Evolutionary conservation across 495 filamentous ascomycete species (phyloP).

Genomic region (Penicillium pulvis): DNA sequence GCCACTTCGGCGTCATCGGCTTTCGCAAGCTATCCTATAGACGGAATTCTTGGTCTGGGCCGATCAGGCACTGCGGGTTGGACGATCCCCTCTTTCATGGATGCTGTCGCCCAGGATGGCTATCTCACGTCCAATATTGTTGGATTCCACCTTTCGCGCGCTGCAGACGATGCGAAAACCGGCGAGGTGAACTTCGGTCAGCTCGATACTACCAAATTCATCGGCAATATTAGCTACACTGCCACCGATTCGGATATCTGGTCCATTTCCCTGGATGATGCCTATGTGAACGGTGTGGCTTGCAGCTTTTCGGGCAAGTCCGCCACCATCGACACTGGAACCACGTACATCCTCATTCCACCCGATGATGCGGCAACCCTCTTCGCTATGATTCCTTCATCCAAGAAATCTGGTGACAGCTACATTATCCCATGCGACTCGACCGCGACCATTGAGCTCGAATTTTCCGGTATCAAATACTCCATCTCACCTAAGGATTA

Average conservation of each 20-base stretch:
- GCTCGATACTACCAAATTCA: slow-evolving; percentile 64
- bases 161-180: slow-evolving; percentile 62
- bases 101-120: slow-evolving; percentile 56
- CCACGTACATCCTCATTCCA: slow-evolving; percentile 72
- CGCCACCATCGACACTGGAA: slow-evolving; percentile 81
- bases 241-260: slow-evolving; percentile 53
- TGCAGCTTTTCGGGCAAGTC: slow-evolving; percentile 51
- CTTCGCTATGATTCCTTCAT: slow-evolving; percentile 65
- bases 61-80: slow-evolving; percentile 45
- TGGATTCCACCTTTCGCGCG: slow-evolving; percentile 65
- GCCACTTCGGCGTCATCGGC: slow-evolving; percentile 65
- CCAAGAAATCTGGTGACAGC: slow-evolving; percentile 51
- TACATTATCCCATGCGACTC: slow-evolving; percentile 72
- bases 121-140: slow-evolving; percentile 65
- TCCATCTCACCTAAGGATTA: slow-evolving; percentile 69
- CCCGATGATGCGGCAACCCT: slow-evolving; percentile 62
- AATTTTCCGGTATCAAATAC: slow-evolving; percentile 62
- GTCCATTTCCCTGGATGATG: slow-evolving; percentile 69
- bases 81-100: slow-evolving; percentile 62
- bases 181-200: slow-evolving; percentile 78
- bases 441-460: slow-evolving; percentile 52
- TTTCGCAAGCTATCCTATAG: slow-evolving; percentile 75
- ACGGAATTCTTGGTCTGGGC: slow-evolving; percentile 84
- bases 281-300: slow-evolving; percentile 56
- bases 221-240: slow-evolving; percentile 66